Evolutionary conservation across 2,329 filamentous ascomycete species (phyloP).

Genomic region (Beauveria asiatica): DNA sequence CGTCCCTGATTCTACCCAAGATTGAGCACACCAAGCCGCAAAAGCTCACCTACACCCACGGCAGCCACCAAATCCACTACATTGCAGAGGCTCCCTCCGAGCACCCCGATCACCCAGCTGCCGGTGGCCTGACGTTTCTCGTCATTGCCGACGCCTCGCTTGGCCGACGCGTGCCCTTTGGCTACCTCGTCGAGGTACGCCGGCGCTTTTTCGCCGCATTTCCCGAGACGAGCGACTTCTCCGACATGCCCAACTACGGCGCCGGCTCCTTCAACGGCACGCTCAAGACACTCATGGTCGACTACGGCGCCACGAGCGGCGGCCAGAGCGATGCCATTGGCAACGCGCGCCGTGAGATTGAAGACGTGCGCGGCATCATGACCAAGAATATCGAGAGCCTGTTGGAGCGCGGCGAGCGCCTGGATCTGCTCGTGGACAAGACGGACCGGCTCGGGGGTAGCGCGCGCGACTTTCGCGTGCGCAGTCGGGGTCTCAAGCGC

Average conservation of each 20-base stretch:
- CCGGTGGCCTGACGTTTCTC: slow-evolving; percentile 83
- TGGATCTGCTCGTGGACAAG: slow-evolving; percentile 92
- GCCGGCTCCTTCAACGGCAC: slow-evolving; percentile 78
- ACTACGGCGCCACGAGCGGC: slow-evolving; percentile 70
- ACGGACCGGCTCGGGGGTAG: slow-evolving; percentile 85
- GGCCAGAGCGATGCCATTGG: slow-evolving; percentile 73
- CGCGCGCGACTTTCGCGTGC: slow-evolving; percentile 81
- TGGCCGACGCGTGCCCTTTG: slow-evolving; percentile 83
- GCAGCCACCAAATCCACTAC: slow-evolving; percentile 90
- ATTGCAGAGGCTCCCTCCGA: slow-evolving; percentile 73
- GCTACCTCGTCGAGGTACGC: slow-evolving; percentile 84
- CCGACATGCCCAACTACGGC: slow-evolving; percentile 77
- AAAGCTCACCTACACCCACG: slow-evolving; percentile 92
- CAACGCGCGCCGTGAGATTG: slow-evolving; percentile 82
- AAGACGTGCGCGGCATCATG: slow-evolving; percentile 88
- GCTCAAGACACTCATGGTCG: slow-evolving; percentile 69
- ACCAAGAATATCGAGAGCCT: slow-evolving; percentile 89
- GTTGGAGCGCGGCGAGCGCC: slow-evolving; percentile 82
- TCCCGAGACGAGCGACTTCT: slow-evolving; percentile 60
- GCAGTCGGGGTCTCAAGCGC: slow-evolving; percentile 77
- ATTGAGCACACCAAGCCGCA: slow-evolving; percentile 73
- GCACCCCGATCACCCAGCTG: slow-evolving; percentile 48
- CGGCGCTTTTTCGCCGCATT: slow-evolving; percentile 73
- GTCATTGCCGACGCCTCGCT: slow-evolving; percentile 76
- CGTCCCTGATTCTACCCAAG: slow-evolving; percentile 90